Percentiles rank a stretch among this genome's conserved stretches.
Evolutionary conservation across 2,329 filamentous ascomycete species (phyloP).

Genomic region (Penicillium sp.): DNA sequence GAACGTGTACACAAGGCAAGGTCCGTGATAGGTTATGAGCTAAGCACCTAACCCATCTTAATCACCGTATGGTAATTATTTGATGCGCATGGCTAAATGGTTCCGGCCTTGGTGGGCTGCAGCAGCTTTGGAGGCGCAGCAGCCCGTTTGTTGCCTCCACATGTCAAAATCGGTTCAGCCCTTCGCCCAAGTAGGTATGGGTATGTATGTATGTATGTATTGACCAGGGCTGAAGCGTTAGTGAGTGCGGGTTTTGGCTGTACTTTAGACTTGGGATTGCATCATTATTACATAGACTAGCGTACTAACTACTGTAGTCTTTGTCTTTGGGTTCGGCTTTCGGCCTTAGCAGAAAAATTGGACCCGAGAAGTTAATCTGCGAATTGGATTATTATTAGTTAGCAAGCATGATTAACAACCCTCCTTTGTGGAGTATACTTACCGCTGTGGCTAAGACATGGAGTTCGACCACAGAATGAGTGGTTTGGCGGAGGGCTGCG

Average conservation of each 20-base stretch:
- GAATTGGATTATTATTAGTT: too few relatives aligned
- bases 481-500: neutral
- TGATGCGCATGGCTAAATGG: neutral
- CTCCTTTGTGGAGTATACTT: neutral
- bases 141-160: conserved; percentile 1
- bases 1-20: neutral
- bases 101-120: neutral
- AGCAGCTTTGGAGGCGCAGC: conserved; percentile 11
- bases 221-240: neutral
- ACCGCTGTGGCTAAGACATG: neutral
- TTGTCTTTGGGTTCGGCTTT: conserved; percentile 10
- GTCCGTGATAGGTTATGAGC: conserved; percentile 5
- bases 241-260: neutral
- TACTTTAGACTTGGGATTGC: neutral
- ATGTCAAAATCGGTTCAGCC: conserved; percentile 2
- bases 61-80: neutral
- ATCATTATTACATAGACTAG: neutral
- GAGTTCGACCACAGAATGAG: neutral
- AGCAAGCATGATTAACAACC: neutral
- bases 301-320: neutral
- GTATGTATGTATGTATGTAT: neutral
- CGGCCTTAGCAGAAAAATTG: conserved; percentile 2
- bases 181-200: neutral
- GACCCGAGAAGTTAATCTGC: conserved; percentile 2
- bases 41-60: neutral